Base-by-base conservation (phyloP, 1,284 basidiomycete species). In the Rhodofomes roseus region DNA sequence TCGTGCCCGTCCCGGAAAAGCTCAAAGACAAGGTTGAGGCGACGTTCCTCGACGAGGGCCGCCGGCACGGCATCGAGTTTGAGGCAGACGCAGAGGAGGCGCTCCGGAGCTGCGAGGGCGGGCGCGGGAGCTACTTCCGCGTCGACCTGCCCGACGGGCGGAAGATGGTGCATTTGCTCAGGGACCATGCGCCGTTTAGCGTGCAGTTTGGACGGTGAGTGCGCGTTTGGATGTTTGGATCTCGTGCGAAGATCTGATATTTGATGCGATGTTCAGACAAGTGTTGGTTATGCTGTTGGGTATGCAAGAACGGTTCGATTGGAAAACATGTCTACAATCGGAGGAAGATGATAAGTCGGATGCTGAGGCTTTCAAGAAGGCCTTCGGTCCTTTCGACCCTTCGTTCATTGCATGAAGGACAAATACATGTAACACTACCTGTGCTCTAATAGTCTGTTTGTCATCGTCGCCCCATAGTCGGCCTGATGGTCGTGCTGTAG, bases 171-270 rank as follows among this genome's bases (percentile, higher is more conserved):
- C 93, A 96, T 76, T 73, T 94, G 62, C 85, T 97, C 68, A 86
- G 87, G 69, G 84, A 87, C 29, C 82, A 87, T 52, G 77, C 83
- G 41, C 88, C 89, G 53, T 98, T 98, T 69, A 89, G 89, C 65
- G 78, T 98, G 55, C 94, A 97, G 72, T 98, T 97, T 74, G 95
- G 94, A 59, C 85, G 95, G 94, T 95, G 67, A 68, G 87, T 73
- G n/a, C 62, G 29, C 27, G 23, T 27, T 39, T 54, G 14, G 18
- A 18, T 22, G 25, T 12, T 51, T 60, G 5, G 31, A 44, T 25
- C n/a, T 54, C 39, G 40, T 29, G 50, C 56, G 46, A n/a, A n/a
- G n/a, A 12, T 55, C 58, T 62, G 25, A 44, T 44, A 16, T 36
- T 7, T 36, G 37, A 48, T 58, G 46, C 57, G 22, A 18, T 48